Evolutionary conservation across 139 green algal genomes (phyloP).

Genomic region (Chlamydomonas sp.): DNA sequence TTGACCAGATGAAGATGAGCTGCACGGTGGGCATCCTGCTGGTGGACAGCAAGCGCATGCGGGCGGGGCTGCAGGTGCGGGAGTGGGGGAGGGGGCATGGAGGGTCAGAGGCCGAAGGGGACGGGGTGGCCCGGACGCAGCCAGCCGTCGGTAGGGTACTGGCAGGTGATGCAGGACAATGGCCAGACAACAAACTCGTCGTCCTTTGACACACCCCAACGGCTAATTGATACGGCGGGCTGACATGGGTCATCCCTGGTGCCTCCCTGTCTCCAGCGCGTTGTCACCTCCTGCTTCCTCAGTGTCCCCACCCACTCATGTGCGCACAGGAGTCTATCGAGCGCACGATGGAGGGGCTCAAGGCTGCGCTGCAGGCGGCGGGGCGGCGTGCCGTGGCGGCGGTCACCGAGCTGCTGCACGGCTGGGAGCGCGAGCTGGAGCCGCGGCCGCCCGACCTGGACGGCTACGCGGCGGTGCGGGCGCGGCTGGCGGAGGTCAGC

Average conservation of each 20-base stretch:
- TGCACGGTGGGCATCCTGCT: conserved; percentile 56
- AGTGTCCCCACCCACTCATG: not conserved
- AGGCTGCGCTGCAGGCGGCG: not conserved
- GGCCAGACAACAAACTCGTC: no score
- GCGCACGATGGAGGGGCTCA: conserved; percentile 43
- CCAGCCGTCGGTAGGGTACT: no score
- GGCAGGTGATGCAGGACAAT: no score
- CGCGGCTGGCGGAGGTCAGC: not conserved
- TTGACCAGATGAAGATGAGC: conserved; percentile 79
- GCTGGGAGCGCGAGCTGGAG: conserved; percentile 43
- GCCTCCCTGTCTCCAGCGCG: no score
- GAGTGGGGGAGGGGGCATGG: no score
- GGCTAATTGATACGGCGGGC: no score
- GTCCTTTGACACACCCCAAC: not conserved
- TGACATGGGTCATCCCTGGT: no score
- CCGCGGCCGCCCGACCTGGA: conserved; percentile 38
- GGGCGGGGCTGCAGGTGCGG: conserved; percentile 37
- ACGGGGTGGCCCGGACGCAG: no score
- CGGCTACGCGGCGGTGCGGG: conserved; percentile 6
- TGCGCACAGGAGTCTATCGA: conserved; percentile 18
- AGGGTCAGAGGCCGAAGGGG: no score
- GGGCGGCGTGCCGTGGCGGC: not conserved
- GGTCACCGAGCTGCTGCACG: not conserved
- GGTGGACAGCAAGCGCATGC: conserved; percentile 70
- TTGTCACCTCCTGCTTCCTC: not conserved